Evolutionary conservation across 2,329 filamentous ascomycete genomes (phyloP), one percentile per base, ranked within the genome.

Genomic region (Ascochyta koolunga): DNA sequence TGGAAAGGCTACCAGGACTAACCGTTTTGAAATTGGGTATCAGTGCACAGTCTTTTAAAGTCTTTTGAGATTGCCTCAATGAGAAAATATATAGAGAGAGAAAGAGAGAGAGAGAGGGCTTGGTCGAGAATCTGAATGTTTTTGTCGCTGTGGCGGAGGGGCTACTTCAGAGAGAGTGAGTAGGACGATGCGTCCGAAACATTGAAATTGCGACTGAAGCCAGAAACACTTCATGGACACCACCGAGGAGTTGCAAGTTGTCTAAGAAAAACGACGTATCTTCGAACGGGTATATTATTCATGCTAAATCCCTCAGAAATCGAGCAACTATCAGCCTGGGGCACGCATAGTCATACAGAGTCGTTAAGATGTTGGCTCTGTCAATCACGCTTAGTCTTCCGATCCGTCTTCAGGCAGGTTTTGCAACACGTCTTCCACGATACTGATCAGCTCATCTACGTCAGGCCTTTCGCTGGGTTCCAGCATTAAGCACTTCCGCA

Each of bases 401-500:
- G 35, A 44, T 1, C 69, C 84, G 68, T 89, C 87, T 50, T 88
- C 85, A 0, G 89, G 87, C 60, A 91, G 72, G 50, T 82, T 79
- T 29, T 83, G 81, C 66, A 96, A 83, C 18, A 91, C 89, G 15
- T 80, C 79, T 74, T 93, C 85, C n/a, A 96, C 87, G 72, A 95
- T 83, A 38, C 79, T 77, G 63, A 96, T 95, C 73, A 97, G 77
- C 76, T 95, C 88, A 65, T 91, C 86, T 55, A 96, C 88, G 75
- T 96, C 90, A 15, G 95, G 95, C 60, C 95, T 81, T 72, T 98
- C 93, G 3, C 83, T 84, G 0, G 93, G 89, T 78, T 99, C 95
- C 24, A 98, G 90, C 65, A 81, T 85, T 69, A 99, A 79, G 76
- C 95, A 99, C 70, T 84, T 88, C 71, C 92, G 83, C 48, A 99